Conservation (phyloP, 2,329 filamentous ascomycete species). For the Aschersonia sp. region DNA sequence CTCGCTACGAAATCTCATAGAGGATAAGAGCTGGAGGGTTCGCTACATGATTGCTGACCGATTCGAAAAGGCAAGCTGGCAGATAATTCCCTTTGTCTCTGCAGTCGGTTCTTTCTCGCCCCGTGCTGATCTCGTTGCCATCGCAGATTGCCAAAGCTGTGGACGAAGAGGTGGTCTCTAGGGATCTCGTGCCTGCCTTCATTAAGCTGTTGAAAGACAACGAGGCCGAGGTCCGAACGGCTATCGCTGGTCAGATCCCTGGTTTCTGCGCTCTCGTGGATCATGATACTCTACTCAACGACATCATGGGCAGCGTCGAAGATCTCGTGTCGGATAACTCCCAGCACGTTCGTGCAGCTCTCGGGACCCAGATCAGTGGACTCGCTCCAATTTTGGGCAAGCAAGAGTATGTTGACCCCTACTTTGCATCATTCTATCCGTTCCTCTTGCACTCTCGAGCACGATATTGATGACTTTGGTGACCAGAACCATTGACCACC, state of each 20-base stretch:
- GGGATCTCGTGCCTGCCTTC: conserved; percentile 91
- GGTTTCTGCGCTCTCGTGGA: conserved; percentile 90
- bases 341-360: conserved; percentile 88
- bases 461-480: neutral
- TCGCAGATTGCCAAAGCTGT: conserved; percentile 89
- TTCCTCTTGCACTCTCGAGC: neutral
- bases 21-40: conserved; percentile 98
- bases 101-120: neutral
- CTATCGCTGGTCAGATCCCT: conserved; percentile 93
- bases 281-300: conserved; percentile 73
- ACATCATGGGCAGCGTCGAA: conserved; percentile 94
- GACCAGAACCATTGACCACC: conserved; percentile 77
- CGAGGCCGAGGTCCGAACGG: conserved; percentile 92
- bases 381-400: conserved; percentile 94
- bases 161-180: conserved; percentile 86
- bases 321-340: conserved; percentile 92
- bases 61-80: conserved; percentile 70
- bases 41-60: conserved; percentile 98
- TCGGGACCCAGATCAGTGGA: conserved; percentile 94
- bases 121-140: neutral
- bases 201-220: conserved; percentile 97
- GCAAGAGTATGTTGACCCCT: conserved; percentile 57
- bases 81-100: neutral
- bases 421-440: neutral
- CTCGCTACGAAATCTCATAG: conserved; percentile 82